These are phyloP conservation scores for Mucor circinelloides DNA, from an alignment of 371 early-diverging fungal species.

Conservation along the genomic window DNA sequence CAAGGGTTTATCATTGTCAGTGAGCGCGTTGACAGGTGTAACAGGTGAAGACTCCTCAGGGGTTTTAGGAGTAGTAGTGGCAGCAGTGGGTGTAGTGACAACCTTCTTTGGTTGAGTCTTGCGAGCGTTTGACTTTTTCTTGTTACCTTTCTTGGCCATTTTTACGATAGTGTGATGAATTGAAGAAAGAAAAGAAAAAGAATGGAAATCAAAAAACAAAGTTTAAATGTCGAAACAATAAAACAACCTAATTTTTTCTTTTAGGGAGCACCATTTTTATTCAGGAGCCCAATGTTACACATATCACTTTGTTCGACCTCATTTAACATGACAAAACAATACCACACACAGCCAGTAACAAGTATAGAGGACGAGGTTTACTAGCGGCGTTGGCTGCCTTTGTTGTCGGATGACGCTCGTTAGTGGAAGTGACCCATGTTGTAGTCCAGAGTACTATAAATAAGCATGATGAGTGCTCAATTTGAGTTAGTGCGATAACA, in stretches of 20 bases:
- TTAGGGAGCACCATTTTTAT: constrained; percentile 10
- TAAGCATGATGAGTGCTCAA: neutral
- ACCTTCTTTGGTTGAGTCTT: constrained; percentile 14
- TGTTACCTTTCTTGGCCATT: constrained; percentile 28
- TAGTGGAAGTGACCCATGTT: neutral
- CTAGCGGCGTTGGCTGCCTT: neutral
- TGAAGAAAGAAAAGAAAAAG: constrained; percentile 6
- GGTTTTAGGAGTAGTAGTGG: neutral
- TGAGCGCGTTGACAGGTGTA: neutral
- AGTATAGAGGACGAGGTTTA: neutral
- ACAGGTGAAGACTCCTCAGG: neutral
- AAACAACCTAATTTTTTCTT: neutral
- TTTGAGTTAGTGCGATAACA: neutral
- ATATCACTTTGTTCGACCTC: neutral
- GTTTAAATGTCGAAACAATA: constrained; percentile 7
- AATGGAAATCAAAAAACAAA: neutral
- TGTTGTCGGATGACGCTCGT: neutral
- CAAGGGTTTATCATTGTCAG: neutral
- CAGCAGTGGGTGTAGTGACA: neutral
- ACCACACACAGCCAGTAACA: neutral
- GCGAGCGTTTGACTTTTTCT: constrained; percentile 15
- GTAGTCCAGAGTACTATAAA: neutral
- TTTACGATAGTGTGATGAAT: neutral
- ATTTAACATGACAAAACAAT: constrained; percentile 14
- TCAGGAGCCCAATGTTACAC: constrained; percentile 10